These are phyloP conservation scores for Coniochaeta hoffmannii DNA, from an alignment of 2,329 filamentous ascomycete genomes.

Conservation along the genomic window DNA sequence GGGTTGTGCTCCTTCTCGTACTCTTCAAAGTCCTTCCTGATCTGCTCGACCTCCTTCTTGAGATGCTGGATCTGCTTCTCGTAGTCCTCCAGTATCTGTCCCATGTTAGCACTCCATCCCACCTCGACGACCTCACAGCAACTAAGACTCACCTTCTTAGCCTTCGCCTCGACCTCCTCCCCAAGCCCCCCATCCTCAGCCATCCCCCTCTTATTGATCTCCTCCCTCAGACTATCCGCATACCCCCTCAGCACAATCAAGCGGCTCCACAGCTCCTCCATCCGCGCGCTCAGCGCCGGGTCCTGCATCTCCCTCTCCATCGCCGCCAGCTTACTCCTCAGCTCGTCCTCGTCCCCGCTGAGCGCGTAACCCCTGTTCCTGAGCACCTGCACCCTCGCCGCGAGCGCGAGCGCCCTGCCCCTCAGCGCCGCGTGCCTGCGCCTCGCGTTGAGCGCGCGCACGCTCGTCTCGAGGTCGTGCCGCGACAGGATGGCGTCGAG, in stretches of 20 bases:
- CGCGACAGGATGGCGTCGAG: conserved; percentile 65
- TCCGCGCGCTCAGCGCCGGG: conserved; percentile 64
- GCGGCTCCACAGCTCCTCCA: conserved; percentile 81
- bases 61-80: conserved; percentile 73
- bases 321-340: conserved; percentile 62
- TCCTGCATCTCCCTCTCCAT: conserved; percentile 67
- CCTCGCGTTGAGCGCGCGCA: conserved; percentile 64
- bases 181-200: conserved; percentile 52
- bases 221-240: conserved; percentile 63
- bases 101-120: neutral
- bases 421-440: conserved; percentile 66
- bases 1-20: conserved; percentile 46
- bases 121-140: neutral
- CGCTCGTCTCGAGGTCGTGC: conserved; percentile 70
- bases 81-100: conserved; percentile 70
- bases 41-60: conserved; percentile 61
- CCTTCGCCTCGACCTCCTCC: conserved; percentile 62
- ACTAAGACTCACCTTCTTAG: conserved; percentile 59
- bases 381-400: conserved; percentile 72
- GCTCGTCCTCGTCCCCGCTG: conserved; percentile 69
- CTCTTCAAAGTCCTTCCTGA: conserved; percentile 48
- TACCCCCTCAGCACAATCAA: conserved; percentile 69
- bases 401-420: conserved; percentile 65
- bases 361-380: conserved; percentile 76
- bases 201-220: conserved; percentile 61